Evolutionary conservation across 129 eudicot genomes (phyloP).

Genomic region (Flaveria linearis): DNA sequence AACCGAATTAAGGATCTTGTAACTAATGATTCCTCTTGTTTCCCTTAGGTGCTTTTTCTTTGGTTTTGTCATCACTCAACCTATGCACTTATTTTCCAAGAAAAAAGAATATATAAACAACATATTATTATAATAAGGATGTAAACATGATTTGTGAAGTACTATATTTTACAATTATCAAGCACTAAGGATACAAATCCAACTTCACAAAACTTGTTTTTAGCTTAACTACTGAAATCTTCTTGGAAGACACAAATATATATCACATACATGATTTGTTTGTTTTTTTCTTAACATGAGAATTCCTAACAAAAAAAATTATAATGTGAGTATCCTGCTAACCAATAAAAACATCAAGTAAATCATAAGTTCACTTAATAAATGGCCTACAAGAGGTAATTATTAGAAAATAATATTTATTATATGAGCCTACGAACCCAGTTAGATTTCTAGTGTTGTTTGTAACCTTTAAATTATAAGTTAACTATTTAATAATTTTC

Average conservation of each 20-base stretch:
- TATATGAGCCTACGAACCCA: too few relatives aligned
- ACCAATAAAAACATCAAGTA: too few relatives aligned
- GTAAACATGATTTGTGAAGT: not conserved
- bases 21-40: slow-evolving; percentile 44
- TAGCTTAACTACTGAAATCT: not conserved
- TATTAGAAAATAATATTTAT: too few relatives aligned
- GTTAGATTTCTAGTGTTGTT: too few relatives aligned
- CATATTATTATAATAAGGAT: not conserved
- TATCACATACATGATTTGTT: not conserved
- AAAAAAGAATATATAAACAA: not conserved
- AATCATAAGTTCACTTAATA: too few relatives aligned
- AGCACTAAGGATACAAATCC: slow-evolving; percentile 17
- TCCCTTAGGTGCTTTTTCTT: slow-evolving; percentile 24
- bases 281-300: too few relatives aligned
- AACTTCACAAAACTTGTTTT: slow-evolving; percentile 17
- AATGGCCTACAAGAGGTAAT: too few relatives aligned
- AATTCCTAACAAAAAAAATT: too few relatives aligned
- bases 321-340: too few relatives aligned
- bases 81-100: not conserved
- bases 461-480: too few relatives aligned
- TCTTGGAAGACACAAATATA: not conserved
- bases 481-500: too few relatives aligned
- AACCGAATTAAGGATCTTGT: slow-evolving; percentile 48
- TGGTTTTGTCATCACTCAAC: slow-evolving; percentile 39
- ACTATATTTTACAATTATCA: not conserved